Evolutionary conservation across 345 rosid species (phyloP).

Genomic region (Ceriops decandra): DNA sequence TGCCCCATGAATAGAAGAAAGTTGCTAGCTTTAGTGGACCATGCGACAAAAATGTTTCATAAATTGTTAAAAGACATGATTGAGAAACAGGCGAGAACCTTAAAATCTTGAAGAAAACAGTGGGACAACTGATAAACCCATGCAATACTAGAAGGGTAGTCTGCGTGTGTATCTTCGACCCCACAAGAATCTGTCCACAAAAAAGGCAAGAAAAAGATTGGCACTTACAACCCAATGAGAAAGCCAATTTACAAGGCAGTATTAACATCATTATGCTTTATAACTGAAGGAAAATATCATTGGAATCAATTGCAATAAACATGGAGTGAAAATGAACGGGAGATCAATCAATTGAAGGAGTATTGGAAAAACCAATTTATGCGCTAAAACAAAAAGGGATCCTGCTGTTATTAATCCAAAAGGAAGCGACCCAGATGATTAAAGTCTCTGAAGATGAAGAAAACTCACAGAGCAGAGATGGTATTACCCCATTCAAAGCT

Average conservation of each 20-base stretch:
- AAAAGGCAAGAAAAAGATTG: neutral
- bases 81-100: conserved; percentile 28
- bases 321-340: neutral
- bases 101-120: conserved; percentile 37
- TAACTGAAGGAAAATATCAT: too few relatives aligned
- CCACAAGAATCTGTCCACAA: conserved; percentile 34
- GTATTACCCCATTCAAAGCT: conserved; percentile 45
- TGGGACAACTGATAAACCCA: conserved; percentile 41
- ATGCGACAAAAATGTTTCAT: neutral
- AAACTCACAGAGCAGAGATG: conserved; percentile 40
- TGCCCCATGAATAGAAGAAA: conserved; percentile 37
- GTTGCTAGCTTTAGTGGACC: neutral
- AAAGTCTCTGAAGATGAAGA: neutral
- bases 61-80: neutral
- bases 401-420: neutral
- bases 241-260: neutral
- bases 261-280: too few relatives aligned
- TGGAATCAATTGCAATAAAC: neutral
- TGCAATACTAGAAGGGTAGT: conserved; percentile 40
- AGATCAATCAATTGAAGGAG: neutral
- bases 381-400: too few relatives aligned
- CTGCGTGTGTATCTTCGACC: conserved; percentile 33
- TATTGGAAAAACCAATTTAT: too few relatives aligned
- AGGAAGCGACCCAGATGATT: neutral
- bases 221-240: neutral